Percentiles rank a stretch among this genome's conserved stretches.
Conservation (phyloP, 768 basidiomycete genomes). For the Lactifluus hygrophoroides region DNA sequence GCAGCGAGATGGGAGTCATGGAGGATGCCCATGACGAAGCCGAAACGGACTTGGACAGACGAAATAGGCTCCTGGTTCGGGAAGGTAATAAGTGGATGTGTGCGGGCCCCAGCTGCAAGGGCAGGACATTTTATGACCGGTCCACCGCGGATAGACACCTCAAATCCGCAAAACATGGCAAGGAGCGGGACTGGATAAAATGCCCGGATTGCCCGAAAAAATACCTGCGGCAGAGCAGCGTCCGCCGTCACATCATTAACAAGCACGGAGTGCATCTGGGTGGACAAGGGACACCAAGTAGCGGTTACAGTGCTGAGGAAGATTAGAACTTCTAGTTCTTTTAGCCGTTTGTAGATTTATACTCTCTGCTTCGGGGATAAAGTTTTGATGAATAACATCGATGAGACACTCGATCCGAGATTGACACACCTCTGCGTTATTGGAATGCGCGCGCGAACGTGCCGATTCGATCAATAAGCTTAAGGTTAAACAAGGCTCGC, state of each 20-base stretch:
- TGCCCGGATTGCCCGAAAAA: not conserved
- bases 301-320: too few species aligned
- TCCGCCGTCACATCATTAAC: not conserved
- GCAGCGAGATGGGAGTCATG: not conserved
- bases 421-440: too few species aligned
- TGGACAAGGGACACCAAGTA: too few species aligned
- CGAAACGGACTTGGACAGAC: not conserved
- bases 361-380: too few species aligned
- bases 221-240: fast-evolving
- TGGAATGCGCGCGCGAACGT: too few species aligned
- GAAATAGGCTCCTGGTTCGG: too few species aligned
- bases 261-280: not conserved
- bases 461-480: too few species aligned
- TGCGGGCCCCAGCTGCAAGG: not conserved
- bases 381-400: too few species aligned
- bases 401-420: too few species aligned
- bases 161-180: not conserved
- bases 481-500: too few species aligned
- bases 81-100: not conserved
- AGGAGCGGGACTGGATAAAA: not conserved
- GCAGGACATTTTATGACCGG: not conserved
- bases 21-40: not conserved
- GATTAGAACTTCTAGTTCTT: too few species aligned
- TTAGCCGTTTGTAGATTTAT: too few species aligned
- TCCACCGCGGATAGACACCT: not conserved